Percentiles rank a stretch among this genome's conserved stretches.
Conservation (phyloP, 352 stramenopile species). For the Pythium scleroteichum region DNA sequence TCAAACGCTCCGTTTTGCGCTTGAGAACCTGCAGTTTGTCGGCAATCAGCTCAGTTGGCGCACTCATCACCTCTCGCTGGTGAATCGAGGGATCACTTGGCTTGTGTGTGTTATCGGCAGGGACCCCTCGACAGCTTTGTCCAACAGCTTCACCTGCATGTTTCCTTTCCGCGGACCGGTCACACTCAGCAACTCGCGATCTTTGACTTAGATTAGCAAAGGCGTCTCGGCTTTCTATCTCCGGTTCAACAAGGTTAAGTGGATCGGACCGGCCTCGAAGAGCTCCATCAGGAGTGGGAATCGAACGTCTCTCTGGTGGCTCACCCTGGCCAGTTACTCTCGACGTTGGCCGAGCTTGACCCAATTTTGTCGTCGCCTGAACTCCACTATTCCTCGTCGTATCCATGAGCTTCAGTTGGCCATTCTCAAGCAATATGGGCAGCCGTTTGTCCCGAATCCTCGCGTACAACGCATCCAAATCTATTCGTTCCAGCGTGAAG, state of each 20-base stretch:
- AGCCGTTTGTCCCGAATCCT: constrained; percentile 41
- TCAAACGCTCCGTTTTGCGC: constrained; percentile 53
- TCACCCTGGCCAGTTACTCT: no score
- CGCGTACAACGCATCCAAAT: constrained; percentile 45
- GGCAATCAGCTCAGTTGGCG: constrained; percentile 33
- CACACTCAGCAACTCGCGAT: no score
- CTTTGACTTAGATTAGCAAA: no score
- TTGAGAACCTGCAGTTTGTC: constrained; percentile 63
- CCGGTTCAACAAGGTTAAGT: no score
- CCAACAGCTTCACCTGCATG: no score
- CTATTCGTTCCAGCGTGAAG: constrained; percentile 47
- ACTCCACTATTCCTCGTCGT: background rate
- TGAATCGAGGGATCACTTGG: background rate
- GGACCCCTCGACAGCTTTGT: background rate
- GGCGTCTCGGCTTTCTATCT: no score
- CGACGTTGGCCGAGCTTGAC: background rate
- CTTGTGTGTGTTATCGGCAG: background rate
- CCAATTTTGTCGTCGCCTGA: background rate
- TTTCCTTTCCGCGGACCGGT: no score
- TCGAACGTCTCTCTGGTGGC: no score
- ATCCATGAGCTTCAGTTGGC: constrained; percentile 25
- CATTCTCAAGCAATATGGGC: constrained; percentile 39
- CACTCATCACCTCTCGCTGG: constrained; percentile 20
- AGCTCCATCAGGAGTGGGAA: no score
- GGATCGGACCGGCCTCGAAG: no score